phyloP scores from a whole-genome alignment of 202 grass and related monocot species.

The Brachypodium distachyon region DNA sequence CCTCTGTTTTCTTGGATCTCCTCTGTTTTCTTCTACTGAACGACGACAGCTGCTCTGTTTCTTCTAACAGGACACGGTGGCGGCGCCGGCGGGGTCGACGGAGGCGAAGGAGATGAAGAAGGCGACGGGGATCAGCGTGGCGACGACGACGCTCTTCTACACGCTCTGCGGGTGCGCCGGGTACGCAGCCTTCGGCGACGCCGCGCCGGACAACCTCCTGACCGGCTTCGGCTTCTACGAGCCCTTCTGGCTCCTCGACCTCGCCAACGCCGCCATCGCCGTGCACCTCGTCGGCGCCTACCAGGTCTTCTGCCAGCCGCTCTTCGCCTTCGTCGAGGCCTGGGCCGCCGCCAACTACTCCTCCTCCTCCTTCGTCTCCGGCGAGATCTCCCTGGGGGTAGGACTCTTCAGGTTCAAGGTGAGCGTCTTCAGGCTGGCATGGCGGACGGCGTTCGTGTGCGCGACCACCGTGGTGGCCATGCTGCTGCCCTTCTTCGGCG shows the following conservation, averaged over 20 bases:
- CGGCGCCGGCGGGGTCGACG: slow-evolving; percentile 58
- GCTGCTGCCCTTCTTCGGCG: slow-evolving; percentile 87
- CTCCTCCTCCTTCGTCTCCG: slow-evolving; percentile 34
- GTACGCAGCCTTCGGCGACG: slow-evolving; percentile 83
- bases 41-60: not conserved
- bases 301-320: slow-evolving; percentile 80
- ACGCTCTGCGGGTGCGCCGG: slow-evolving; percentile 91
- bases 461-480: slow-evolving; percentile 67
- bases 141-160: slow-evolving; percentile 73
- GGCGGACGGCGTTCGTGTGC: slow-evolving; percentile 65
- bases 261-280: slow-evolving; percentile 75
- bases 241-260: slow-evolving; percentile 80
- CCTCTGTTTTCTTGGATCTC: not conserved
- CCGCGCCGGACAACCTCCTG: slow-evolving; percentile 62
- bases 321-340: slow-evolving; percentile 78
- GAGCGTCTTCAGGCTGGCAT: slow-evolving; percentile 57
- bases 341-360: slow-evolving; percentile 44
- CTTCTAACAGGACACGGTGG: slow-evolving; percentile 50
- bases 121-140: slow-evolving; percentile 55
- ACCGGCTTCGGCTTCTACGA: slow-evolving; percentile 89
- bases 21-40: not conserved
- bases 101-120: slow-evolving; percentile 75
- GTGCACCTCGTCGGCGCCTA: slow-evolving; percentile 65
- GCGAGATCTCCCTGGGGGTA: slow-evolving; percentile 33
- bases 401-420: slow-evolving; percentile 33